These are phyloP conservation scores for Omphalotus olearius DNA, from an alignment of 1,284 basidiomycete genomes.

Conservation along the genomic window DNA sequence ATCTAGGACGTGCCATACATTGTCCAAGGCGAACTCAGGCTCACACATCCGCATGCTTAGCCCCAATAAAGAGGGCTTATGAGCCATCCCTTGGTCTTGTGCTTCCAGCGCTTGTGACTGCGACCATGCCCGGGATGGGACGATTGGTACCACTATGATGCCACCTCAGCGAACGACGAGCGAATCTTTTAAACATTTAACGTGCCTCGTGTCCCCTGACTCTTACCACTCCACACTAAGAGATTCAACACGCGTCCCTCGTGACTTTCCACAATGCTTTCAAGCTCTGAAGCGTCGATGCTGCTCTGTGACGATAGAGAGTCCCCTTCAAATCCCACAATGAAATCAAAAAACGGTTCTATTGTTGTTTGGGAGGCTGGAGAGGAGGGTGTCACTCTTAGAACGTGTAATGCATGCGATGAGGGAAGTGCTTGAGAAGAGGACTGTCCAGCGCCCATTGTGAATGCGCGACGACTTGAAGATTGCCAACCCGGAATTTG, in stretches of 20 bases:
- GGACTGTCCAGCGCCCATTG: slow-evolving; percentile 76
- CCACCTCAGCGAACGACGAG: neutral
- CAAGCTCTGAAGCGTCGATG: slow-evolving; percentile 72
- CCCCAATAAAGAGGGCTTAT: slow-evolving; percentile 80
- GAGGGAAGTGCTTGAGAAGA: slow-evolving; percentile 53
- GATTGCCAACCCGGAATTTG: neutral
- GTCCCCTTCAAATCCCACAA: slow-evolving; percentile 84
- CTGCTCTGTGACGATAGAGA: slow-evolving; percentile 48
- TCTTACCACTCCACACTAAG: slow-evolving; percentile 90
- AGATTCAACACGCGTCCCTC: slow-evolving; percentile 80
- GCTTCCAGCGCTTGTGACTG: slow-evolving; percentile 33
- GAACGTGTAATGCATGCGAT: slow-evolving; percentile 73
- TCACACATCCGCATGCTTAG: slow-evolving; percentile 88
- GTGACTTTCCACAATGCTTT: slow-evolving; percentile 80
- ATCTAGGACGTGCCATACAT: slow-evolving; percentile 98
- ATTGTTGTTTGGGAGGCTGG: slow-evolving; percentile 83
- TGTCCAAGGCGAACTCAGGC: slow-evolving; percentile 84
- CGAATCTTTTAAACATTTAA: slow-evolving; percentile 11
- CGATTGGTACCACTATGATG: slow-evolving; percentile 72
- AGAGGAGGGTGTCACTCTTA: slow-evolving; percentile 84
- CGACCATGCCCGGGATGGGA: slow-evolving; percentile 85
- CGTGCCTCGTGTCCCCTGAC: slow-evolving; percentile 77
- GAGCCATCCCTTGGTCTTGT: slow-evolving; percentile 29
- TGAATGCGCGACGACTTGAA: neutral
- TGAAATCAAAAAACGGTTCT: slow-evolving; percentile 97